Conservation (phyloP, 2,329 filamentous ascomycete species). For the Fusarium stilboides region DNA sequence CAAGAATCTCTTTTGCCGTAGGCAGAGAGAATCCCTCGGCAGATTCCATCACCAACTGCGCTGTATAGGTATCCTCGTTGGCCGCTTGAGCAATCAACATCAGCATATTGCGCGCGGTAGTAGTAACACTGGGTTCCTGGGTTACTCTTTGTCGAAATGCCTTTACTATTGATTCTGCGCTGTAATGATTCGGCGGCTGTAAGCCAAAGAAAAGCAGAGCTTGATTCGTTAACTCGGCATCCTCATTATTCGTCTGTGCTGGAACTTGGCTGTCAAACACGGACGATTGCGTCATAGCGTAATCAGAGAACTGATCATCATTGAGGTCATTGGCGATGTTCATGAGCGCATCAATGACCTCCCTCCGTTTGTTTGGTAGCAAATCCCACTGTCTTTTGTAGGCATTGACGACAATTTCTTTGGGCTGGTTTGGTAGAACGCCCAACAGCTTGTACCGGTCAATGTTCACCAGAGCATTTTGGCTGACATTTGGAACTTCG, state of each 20-base stretch:
- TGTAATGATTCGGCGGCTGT: conserved; percentile 55
- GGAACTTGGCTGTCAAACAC: conserved; percentile 57
- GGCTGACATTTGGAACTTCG: conserved; percentile 50
- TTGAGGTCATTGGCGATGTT: conserved; percentile 55
- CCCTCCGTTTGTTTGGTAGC: conserved; percentile 50
- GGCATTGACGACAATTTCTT: conserved; percentile 57
- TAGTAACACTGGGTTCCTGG: conserved; percentile 52
- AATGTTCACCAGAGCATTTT: conserved; percentile 51
- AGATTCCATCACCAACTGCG: conserved; percentile 54
- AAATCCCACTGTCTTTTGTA: conserved; percentile 60
- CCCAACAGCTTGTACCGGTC: conserved; percentile 57
- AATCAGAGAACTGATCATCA: conserved; percentile 56
- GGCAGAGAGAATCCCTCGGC: conserved; percentile 56
- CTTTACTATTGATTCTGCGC: conserved; percentile 53
- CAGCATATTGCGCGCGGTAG: conserved; percentile 54
- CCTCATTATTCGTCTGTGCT: conserved; percentile 49
- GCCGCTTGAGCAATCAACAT: conserved; percentile 54
- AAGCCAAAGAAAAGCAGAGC: conserved; percentile 56
- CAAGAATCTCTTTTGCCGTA: conserved; percentile 54
- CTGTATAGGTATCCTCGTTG: conserved; percentile 55
- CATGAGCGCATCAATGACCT: conserved; percentile 54
- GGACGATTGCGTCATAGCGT: conserved; percentile 57
- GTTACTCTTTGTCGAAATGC: conserved; percentile 56
- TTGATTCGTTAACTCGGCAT: conserved; percentile 53
- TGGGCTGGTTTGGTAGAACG: conserved; percentile 55